Evolutionary conservation across 768 basidiomycete genomes (phyloP).

Genomic region (Termitomyces titanicus): DNA sequence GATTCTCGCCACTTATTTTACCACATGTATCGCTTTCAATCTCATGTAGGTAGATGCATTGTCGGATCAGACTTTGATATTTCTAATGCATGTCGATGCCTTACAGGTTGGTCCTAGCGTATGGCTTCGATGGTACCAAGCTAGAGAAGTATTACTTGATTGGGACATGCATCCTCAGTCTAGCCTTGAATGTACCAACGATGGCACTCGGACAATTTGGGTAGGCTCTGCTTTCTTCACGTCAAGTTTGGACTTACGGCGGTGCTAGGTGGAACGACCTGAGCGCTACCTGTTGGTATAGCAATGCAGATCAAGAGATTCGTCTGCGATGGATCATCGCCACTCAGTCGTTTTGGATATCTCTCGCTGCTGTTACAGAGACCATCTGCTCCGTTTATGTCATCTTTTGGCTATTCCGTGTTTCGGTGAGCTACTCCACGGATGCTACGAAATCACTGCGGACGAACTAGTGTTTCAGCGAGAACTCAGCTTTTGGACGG

Average conservation of each 20-base stretch:
- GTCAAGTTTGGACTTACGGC: not conserved
- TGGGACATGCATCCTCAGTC: slow-evolving; percentile 12
- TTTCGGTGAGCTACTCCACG: slow-evolving; percentile 10
- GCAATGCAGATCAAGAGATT: slow-evolving; percentile 8
- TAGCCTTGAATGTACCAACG: slow-evolving; percentile 12
- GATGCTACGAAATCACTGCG: not conserved
- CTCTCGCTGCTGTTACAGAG: slow-evolving; percentile 17
- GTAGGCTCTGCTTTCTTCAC: slow-evolving; percentile 4
- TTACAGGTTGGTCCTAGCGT: slow-evolving; percentile 21
- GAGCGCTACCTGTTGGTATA: slow-evolving; percentile 20
- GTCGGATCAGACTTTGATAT: too few relatives aligned
- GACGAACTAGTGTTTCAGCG: not conserved
- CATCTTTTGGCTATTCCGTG: slow-evolving; percentile 16
- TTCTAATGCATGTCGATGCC: too few relatives aligned
- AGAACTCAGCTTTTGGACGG: slow-evolving; percentile 6
- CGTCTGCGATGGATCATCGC: slow-evolving; percentile 22
- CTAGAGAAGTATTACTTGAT: slow-evolving; percentile 25
- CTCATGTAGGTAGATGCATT: slow-evolving; percentile 16
- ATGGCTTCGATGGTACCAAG: slow-evolving; percentile 20
- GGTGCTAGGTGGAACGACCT: slow-evolving; percentile 15
- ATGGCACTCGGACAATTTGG: slow-evolving; percentile 20
- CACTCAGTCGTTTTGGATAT: slow-evolving; percentile 22
- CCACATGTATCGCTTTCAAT: slow-evolving; percentile 23
- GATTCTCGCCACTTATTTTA: slow-evolving; percentile 20
- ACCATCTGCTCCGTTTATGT: slow-evolving; percentile 15